A percentile compares a stretch with the other conserved stretches of the same genome.
Evolutionary conservation across 768 basidiomycete species (phyloP).

Genomic region (Termitomyces sp.): DNA sequence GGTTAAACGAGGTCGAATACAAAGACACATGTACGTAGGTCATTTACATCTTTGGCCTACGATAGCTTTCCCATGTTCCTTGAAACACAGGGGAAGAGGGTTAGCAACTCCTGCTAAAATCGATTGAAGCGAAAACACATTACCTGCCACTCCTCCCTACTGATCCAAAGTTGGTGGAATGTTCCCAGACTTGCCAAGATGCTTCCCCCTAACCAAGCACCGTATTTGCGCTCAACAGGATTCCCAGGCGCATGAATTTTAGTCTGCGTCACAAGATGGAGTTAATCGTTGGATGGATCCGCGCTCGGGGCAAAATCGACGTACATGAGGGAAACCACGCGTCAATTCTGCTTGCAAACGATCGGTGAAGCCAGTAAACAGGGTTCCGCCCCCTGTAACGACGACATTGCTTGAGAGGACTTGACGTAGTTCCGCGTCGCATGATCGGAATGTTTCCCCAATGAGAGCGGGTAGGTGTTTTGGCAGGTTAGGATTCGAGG

Average conservation of each 20-base stretch:
- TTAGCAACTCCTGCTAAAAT: background rate
- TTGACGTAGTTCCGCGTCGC: conserved; percentile 89
- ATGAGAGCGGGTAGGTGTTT: conserved; percentile 78
- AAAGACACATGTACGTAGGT: conserved; percentile 9
- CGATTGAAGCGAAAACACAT: conserved; percentile 17
- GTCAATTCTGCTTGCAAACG: conserved; percentile 75
- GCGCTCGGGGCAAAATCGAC: conserved; percentile 23
- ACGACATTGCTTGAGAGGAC: conserved; percentile 92
- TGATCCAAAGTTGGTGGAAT: conserved; percentile 97
- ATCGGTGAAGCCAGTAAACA: conserved; percentile 84
- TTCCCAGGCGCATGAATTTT: conserved; percentile 94
- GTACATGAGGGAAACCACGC: conserved; percentile 74
- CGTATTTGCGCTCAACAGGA: conserved; percentile 84
- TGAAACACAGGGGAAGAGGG: conserved; percentile 1
- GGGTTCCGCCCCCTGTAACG: conserved; percentile 89
- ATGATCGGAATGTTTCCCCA: conserved; percentile 71
- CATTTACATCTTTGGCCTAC: conserved; percentile 86
- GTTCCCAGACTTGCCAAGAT: conserved; percentile 94
- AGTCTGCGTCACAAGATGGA: conserved; percentile 40
- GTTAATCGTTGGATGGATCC: background rate
- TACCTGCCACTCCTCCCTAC: conserved; percentile 90
- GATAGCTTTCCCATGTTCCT: conserved; percentile 84
- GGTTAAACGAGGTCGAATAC: background rate
- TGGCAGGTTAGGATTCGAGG: conserved; percentile 63
- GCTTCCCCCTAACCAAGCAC: conserved; percentile 94